Conservation (phyloP, 306 rosid genomes). For the Sicyos edulis region DNA sequence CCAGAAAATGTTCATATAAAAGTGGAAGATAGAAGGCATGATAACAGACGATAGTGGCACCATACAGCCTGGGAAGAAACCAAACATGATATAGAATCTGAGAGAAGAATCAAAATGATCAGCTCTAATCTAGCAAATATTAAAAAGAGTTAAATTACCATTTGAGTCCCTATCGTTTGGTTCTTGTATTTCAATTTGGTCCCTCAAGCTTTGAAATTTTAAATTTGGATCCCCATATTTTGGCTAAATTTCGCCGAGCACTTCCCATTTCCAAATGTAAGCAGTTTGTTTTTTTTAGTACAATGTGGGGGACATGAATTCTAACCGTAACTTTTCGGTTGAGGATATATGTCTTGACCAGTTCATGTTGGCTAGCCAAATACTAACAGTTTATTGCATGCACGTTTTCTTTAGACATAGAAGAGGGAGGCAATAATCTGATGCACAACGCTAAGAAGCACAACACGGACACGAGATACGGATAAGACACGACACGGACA, state of each 20-base stretch:
- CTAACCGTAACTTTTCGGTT: neutral
- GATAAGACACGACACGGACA: too few species aligned
- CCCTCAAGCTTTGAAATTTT: neutral
- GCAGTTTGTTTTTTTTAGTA: too few species aligned
- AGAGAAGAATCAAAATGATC: neutral
- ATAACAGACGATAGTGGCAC: slow-evolving; percentile 58
- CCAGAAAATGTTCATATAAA: slow-evolving; percentile 68
- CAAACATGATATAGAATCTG: neutral
- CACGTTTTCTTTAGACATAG: too few species aligned
- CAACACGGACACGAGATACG: too few species aligned
- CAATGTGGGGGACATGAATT: too few species aligned
- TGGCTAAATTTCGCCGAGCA: neutral
- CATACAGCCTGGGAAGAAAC: slow-evolving; percentile 54
- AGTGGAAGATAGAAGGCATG: slow-evolving; percentile 89
- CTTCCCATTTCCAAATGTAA: too few species aligned
- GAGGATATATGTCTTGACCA: neutral
- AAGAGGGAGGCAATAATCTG: neutral
- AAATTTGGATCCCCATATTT: neutral
- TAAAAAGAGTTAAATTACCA: neutral
- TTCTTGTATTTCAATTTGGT: neutral
- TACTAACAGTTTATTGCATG: too few species aligned
- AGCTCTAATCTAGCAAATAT: neutral
- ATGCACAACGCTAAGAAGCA: too few species aligned
- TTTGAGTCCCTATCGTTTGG: neutral
- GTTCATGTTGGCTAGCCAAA: neutral